Conservation (phyloP, 2,329 filamentous ascomycete genomes). For the Purpureocillium lavendulum region DNA sequence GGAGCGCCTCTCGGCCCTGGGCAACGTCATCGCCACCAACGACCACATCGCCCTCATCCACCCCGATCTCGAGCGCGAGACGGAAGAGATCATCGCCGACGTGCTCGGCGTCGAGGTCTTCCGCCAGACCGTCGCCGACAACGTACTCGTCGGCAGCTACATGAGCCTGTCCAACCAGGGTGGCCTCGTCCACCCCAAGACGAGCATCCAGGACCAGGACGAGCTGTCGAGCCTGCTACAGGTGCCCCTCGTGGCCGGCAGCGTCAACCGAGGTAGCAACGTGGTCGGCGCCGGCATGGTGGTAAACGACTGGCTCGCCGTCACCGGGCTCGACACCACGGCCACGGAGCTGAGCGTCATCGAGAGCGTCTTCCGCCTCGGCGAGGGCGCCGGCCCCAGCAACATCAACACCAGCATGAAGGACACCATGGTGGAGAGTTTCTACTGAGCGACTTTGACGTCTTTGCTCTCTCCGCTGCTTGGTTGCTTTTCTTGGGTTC, state of each 20-base stretch:
- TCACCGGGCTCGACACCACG: constrained; percentile 88
- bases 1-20: constrained; percentile 88
- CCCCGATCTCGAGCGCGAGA: constrained; percentile 93
- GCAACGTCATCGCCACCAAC: constrained; percentile 94
- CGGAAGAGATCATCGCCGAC: constrained; percentile 96
- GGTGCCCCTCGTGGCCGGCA: constrained; percentile 90
- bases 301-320: constrained; percentile 82
- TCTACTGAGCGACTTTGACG: constrained; percentile 70
- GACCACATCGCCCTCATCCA: constrained; percentile 96
- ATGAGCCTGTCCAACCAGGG: constrained; percentile 95
- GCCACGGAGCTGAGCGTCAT: constrained; percentile 96
- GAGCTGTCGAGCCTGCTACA: constrained; percentile 89
- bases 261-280: constrained; percentile 83
- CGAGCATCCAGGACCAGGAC: constrained; percentile 94
- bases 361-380: constrained; percentile 90
- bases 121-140: constrained; percentile 91
- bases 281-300: constrained; percentile 73
- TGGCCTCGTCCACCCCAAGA: constrained; percentile 95
- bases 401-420: constrained; percentile 80
- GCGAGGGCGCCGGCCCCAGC: constrained; percentile 73
- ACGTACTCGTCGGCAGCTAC: constrained; percentile 92
- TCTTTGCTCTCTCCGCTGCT: constrained; percentile 9
- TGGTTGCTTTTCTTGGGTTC: neutral
- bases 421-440: constrained; percentile 98
- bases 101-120: constrained; percentile 85